A percentile compares a stretch with the other conserved stretches of the same genome.
Evolutionary conservation across 257 asterid species (phyloP).

Genomic region (Coffea eugenioides): DNA sequence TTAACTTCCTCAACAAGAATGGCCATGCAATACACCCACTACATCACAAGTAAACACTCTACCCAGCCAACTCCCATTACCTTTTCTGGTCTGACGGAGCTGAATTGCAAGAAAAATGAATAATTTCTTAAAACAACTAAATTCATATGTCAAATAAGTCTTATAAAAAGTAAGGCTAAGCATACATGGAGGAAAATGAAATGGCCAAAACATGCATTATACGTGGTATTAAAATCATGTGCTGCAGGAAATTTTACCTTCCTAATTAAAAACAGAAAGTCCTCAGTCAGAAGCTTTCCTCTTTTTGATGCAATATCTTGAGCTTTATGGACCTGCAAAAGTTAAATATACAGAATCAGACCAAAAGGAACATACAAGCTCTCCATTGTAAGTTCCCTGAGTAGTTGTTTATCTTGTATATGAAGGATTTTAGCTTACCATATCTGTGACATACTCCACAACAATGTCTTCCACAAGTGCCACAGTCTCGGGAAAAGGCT

Average conservation of each 20-base stretch:
- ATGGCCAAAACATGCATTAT: background rate
- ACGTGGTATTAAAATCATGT: background rate
- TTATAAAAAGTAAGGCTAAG: background rate
- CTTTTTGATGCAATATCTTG: slow-evolving; percentile 75
- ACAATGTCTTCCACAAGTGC: slow-evolving; percentile 89
- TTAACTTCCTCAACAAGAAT: background rate
- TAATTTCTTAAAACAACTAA: background rate
- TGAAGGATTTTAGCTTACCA: slow-evolving; percentile 42
- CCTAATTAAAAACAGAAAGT: slow-evolving; percentile 74
- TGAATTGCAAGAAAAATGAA: background rate
- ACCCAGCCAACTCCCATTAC: background rate
- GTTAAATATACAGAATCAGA: slow-evolving; percentile 1
- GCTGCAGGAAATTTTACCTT: slow-evolving; percentile 44
- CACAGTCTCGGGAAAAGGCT: slow-evolving; percentile 96
- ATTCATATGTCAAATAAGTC: background rate
- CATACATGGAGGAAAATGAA: background rate
- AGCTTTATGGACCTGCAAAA: slow-evolving; percentile 77
- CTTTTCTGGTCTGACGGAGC: background rate
- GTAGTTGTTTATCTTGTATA: background rate
- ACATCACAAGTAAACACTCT: background rate
- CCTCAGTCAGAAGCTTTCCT: slow-evolving; percentile 88
- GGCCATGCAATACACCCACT: background rate
- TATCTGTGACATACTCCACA: slow-evolving; percentile 87
- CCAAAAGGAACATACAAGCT: background rate
- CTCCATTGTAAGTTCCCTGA: background rate